Conservation (phyloP, 1,139 yeast genomes). For the Candida gigantensis region DNA sequence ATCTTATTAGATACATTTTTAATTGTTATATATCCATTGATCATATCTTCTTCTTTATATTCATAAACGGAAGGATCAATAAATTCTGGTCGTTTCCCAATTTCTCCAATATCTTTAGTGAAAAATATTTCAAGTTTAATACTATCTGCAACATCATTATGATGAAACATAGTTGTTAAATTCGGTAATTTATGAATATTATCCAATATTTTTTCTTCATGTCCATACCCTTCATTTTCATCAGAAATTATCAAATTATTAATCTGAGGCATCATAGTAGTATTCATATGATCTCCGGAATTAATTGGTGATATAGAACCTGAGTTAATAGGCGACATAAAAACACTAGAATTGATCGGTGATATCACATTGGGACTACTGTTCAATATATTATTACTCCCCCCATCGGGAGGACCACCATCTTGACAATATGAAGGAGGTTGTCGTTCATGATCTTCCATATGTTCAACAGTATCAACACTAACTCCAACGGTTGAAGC, state of each 20-base stretch:
- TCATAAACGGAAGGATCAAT: conserved; percentile 39
- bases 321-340: neutral
- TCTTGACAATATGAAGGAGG: too few relatives aligned
- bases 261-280: too few relatives aligned
- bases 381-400: too few relatives aligned
- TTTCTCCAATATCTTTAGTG: conserved; percentile 37
- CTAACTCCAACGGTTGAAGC: conserved; percentile 35
- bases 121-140: conserved; percentile 31
- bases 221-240: conserved; percentile 25
- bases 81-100: conserved; percentile 27
- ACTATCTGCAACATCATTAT: conserved; percentile 26
- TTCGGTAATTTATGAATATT: conserved; percentile 38
- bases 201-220: conserved; percentile 37
- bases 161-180: conserved; percentile 30
- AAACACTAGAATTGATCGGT: too few relatives aligned
- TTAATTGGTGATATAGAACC: too few relatives aligned
- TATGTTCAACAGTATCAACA: conserved; percentile 14
- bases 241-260: too few relatives aligned
- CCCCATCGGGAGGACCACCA: conserved; percentile 16
- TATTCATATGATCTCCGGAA: too few relatives aligned
- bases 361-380: too few relatives aligned
- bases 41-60: conserved; percentile 41
- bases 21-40: conserved; percentile 39
- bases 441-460: too few relatives aligned
- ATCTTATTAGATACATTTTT: conserved; percentile 25